These are phyloP conservation scores for Triticum turgidum DNA, from an alignment of 176 grass and related monocot genomes.

Conservation along the genomic window DNA sequence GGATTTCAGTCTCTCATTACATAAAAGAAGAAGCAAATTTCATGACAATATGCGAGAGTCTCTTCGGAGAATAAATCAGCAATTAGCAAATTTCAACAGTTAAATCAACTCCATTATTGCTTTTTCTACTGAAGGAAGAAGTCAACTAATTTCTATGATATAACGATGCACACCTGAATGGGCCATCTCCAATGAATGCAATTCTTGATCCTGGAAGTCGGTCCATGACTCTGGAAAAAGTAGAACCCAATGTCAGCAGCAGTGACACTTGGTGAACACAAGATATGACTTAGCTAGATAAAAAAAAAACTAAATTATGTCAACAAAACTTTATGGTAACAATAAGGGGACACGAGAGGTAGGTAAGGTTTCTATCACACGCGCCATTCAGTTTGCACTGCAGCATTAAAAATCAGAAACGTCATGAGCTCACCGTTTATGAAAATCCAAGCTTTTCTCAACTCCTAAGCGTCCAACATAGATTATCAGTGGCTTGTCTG, in stretches of 20 bases:
- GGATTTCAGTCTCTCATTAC: not conserved
- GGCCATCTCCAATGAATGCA: constrained; percentile 61
- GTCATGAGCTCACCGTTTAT: constrained; percentile 58
- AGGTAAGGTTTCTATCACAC: constrained; percentile 1
- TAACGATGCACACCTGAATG: constrained; percentile 42
- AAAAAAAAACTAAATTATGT: not conserved
- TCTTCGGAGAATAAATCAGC: not conserved
- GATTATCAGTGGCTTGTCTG: constrained; percentile 85
- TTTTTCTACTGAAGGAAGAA: not conserved
- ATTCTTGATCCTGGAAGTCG: constrained; percentile 58
- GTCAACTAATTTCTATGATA: not conserved
- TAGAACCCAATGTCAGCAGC: not conserved
- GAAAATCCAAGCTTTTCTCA: constrained; percentile 97
- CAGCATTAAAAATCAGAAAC: not conserved
- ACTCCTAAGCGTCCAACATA: constrained; percentile 92
- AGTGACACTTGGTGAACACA: not conserved
- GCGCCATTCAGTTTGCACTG: not conserved
- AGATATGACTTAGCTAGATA: not conserved
- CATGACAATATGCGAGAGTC: not conserved
- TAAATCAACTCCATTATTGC: not conserved
- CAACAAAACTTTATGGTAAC: not conserved
- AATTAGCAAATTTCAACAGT: not conserved
- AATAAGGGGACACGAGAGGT: not conserved
- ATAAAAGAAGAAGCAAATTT: not conserved
- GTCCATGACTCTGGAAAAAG: constrained; percentile 59